Base-by-base conservation (phyloP, 2,329 filamentous ascomycete species). In the Metarhizium rileyi region DNA sequence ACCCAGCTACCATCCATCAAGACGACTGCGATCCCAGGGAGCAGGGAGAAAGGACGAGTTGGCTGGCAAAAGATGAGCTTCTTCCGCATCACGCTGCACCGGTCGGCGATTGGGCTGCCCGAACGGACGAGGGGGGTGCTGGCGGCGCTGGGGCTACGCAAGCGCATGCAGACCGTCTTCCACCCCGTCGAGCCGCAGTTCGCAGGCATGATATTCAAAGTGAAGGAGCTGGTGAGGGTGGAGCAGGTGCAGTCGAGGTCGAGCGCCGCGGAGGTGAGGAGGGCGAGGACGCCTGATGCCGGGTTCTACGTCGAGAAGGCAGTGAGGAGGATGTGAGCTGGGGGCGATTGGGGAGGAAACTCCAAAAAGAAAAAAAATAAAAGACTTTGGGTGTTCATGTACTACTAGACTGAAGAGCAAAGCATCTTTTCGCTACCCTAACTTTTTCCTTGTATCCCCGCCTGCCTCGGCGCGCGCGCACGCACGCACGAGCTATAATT, bases 31-130 rank as follows among this genome's bases (percentile, higher is more conserved):
- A n/a, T n/a, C n/a, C n/a, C n/a, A 14, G 12, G 30, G 16, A 16
- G n/a, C 14, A 22, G 14, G 5, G n/a, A 25, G 30, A n/a, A 42
- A 42, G 26, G 26, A 2, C 43, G 4, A 9, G 16, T 5, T 10
- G 10, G 27, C 5, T 5, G 27, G 27, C 27, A 5, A 10, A n/a
- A n/a, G 20, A 90, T 90, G 84, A 75, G 83, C 51, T 95, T 80
- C 76, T 96, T 96, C 77, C 85, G 87, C 64, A 88, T 96, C 66
- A 95, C 89, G 45, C 85, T 95, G 50, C 80, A 93, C 70, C 87
- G 90, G 64, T 90, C 86, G 50, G 84, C 86, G 61, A 96, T 96
- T 69, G 90, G 90, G 54, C 82, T 96, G 44, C 90, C 91, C 5
- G 71, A 80, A 61, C 85, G 87, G 63, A 87, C 84, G 53, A 80